These are phyloP conservation scores for Phoma sp. DNA, from an alignment of 2,329 filamentous ascomycete genomes.

Conservation along the genomic window DNA sequence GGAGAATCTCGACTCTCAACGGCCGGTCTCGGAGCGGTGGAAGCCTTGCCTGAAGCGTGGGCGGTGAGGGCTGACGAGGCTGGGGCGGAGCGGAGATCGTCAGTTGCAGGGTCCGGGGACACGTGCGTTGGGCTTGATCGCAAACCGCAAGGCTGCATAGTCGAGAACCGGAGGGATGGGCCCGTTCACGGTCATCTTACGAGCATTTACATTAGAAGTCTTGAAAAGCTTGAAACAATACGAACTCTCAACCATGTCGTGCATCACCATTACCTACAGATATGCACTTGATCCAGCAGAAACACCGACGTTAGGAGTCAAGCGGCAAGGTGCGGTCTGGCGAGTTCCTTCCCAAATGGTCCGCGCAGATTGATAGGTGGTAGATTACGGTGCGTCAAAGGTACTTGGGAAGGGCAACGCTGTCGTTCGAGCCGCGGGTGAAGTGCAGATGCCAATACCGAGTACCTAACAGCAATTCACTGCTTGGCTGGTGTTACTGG, in stretches of 20 bases:
- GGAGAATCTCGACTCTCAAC: conserved; percentile 19
- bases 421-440: conserved; percentile 28
- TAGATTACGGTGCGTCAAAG: conserved; percentile 26
- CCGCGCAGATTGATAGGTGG: conserved; percentile 22
- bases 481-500: conserved; percentile 36
- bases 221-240: background rate
- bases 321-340: conserved; percentile 17
- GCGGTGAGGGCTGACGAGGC: conserved; percentile 27
- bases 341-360: conserved; percentile 15
- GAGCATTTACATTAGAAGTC: conserved; percentile 7
- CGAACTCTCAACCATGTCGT: conserved; percentile 2
- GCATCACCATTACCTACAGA: conserved; percentile 11
- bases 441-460: conserved; percentile 36
- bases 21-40: conserved; percentile 31
- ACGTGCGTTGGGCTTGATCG: conserved; percentile 27
- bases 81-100: conserved; percentile 36
- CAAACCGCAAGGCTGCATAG: conserved; percentile 20
- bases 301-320: conserved; percentile 13
- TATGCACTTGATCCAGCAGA: conserved; percentile 10
- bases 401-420: conserved; percentile 19
- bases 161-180: conserved; percentile 6
- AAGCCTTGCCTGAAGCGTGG: conserved; percentile 33
- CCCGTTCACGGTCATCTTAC: conserved; percentile 1
- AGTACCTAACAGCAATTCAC: conserved; percentile 49
- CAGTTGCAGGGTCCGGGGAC: conserved; percentile 21